Evolutionary conservation across 331 rosid genomes (phyloP).

Genomic region (Cydonia oblonga): DNA sequence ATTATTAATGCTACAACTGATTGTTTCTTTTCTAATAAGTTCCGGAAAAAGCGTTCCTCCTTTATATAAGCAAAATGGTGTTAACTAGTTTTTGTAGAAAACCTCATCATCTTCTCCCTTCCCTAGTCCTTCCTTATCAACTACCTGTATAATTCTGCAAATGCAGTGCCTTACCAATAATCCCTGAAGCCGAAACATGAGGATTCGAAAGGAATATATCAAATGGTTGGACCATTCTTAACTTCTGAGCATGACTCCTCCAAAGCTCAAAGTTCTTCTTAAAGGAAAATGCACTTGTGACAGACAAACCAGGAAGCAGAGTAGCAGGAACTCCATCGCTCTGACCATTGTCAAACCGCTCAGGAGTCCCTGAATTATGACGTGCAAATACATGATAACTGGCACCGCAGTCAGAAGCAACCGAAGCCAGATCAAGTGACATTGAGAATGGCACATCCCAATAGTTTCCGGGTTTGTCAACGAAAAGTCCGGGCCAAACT

Average conservation of each 20-base stretch:
- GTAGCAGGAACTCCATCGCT: slow-evolving; percentile 27
- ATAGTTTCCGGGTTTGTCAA: slow-evolving; percentile 57
- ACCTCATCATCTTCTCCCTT: neutral
- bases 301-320: slow-evolving; percentile 69
- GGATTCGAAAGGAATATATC: slow-evolving; percentile 75
- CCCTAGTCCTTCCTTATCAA: neutral
- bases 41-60: neutral
- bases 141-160: neutral
- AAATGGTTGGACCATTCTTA: slow-evolving; percentile 59
- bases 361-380: slow-evolving; percentile 53
- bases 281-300: slow-evolving; percentile 58
- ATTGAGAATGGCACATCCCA: slow-evolving; percentile 88
- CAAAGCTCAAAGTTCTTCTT: slow-evolving; percentile 54
- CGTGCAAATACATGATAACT: slow-evolving; percentile 60
- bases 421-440: slow-evolving; percentile 66
- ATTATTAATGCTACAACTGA: neutral
- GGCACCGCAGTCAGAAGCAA: slow-evolving; percentile 36
- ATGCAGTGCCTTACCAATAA: slow-evolving; percentile 44
- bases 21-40: neutral
- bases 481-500: slow-evolving; percentile 72
- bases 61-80: neutral
- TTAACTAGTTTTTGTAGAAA: neutral
- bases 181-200: slow-evolving; percentile 59
- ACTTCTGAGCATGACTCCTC: slow-evolving; percentile 55
- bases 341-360: slow-evolving; percentile 28